phyloP scores from a whole-genome alignment of 768 basidiomycete genomes.

The Pisolithus tinctorius region DNA sequence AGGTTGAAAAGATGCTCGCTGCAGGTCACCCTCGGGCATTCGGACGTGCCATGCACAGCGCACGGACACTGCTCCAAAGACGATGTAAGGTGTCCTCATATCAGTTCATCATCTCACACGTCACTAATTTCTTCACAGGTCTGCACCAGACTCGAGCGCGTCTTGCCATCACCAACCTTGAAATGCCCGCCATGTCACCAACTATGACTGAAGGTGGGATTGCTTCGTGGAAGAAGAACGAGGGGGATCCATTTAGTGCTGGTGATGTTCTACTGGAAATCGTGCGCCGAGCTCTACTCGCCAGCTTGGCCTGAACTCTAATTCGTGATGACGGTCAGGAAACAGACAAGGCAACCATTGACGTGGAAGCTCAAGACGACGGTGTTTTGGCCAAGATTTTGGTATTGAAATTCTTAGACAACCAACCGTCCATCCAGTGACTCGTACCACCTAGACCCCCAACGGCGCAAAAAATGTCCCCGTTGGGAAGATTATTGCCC shows the following conservation, averaged over 20 bases:
- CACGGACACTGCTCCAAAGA: slow-evolving; percentile 11
- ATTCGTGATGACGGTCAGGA: slow-evolving; percentile 44
- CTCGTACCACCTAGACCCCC: slow-evolving; percentile 37
- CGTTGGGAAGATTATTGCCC: slow-evolving; percentile 84
- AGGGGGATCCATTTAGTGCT: slow-evolving; percentile 70
- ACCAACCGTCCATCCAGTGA: background rate
- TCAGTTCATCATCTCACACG: background rate
- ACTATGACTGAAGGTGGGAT: slow-evolving; percentile 97
- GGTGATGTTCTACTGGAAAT: slow-evolving; percentile 90
- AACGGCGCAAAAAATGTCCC: slow-evolving; percentile 82
- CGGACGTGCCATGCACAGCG: slow-evolving; percentile 7
- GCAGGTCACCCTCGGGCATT: slow-evolving; percentile 10
- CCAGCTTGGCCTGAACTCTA: background rate
- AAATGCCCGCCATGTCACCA: slow-evolving; percentile 97
- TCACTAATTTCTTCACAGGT: slow-evolving; percentile 9
- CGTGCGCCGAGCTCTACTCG: slow-evolving; percentile 38
- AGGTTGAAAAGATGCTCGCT: slow-evolving; percentile 1
- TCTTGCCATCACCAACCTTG: slow-evolving; percentile 63
- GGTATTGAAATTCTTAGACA: slow-evolving; percentile 37
- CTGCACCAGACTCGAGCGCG: slow-evolving; percentile 47
- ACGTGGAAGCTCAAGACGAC: slow-evolving; percentile 98
- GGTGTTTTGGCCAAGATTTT: slow-evolving; percentile 92
- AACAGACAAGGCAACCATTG: slow-evolving; percentile 94
- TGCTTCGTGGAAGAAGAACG: slow-evolving; percentile 82
- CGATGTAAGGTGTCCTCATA: slow-evolving; percentile 15